Percentiles rank a stretch among this genome's conserved stretches.
These are phyloP conservation scores for Pichia thaimueangensis DNA, from an alignment of 805 yeast genomes.

Conservation along the genomic window DNA sequence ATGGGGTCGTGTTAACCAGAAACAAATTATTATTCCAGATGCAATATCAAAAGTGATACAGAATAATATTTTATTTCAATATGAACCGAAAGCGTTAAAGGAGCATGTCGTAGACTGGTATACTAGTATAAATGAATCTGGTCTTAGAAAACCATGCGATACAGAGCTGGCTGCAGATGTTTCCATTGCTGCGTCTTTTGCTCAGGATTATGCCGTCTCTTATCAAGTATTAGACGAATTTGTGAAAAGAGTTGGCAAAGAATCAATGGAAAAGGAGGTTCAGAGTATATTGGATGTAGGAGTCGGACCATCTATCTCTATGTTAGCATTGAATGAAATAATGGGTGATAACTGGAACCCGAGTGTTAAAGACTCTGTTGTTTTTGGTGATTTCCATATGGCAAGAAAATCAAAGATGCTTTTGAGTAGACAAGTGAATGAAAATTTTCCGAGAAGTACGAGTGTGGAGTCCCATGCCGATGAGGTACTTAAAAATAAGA, in stretches of 20 bases:
- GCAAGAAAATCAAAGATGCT: conserved; percentile 70
- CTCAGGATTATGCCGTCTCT: conserved; percentile 72
- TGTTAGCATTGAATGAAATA: conserved; percentile 79
- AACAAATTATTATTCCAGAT: conserved; percentile 50
- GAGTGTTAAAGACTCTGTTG: conserved; percentile 58
- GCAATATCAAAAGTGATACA: conserved; percentile 52
- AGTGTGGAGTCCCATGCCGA: conserved; percentile 34
- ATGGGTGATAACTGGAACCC: conserved; percentile 64
- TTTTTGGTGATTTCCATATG: conserved; percentile 70
- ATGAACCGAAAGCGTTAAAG: conserved; percentile 59
- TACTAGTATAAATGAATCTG: conserved; percentile 40
- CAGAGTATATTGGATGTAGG: conserved; percentile 69
- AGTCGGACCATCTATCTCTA: conserved; percentile 88
- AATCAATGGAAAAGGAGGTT: conserved; percentile 48
- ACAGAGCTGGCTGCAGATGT: conserved; percentile 61
- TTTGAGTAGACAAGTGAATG: conserved; percentile 62
- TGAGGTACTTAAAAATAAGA: conserved; percentile 10
- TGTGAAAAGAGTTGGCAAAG: conserved; percentile 44
- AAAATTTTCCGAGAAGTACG: conserved; percentile 26
- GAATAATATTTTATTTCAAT: conserved; percentile 53
- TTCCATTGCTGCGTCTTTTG: conserved; percentile 70
- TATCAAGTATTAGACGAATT: conserved; percentile 64
- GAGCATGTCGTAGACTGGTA: conserved; percentile 41
- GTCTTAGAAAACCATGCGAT: conserved; percentile 39
- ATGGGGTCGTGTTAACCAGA: conserved; percentile 46